phyloP scores from a whole-genome alignment of 805 yeast genomes.

The Grigorovia jiainica region DNA sequence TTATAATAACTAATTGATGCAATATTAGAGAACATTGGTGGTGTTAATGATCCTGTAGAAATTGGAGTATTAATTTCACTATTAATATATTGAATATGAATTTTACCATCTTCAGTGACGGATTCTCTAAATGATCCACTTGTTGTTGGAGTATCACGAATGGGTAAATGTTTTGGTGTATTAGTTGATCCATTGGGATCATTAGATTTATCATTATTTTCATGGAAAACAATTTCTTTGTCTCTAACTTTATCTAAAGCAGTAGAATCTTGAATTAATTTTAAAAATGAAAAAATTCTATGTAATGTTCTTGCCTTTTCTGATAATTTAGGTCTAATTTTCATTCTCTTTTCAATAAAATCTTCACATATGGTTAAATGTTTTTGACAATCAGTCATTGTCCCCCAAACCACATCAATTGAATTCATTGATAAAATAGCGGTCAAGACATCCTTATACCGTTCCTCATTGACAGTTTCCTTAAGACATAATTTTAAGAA shows the following conservation, averaged over 20 bases:
- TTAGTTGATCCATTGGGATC: conserved; percentile 21
- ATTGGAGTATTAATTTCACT: neutral
- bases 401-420: conserved; percentile 84
- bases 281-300: conserved; percentile 65
- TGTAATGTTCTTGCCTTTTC: conserved; percentile 72
- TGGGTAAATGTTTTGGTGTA: neutral
- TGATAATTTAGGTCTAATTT: conserved; percentile 52
- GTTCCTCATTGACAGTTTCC: conserved; percentile 45
- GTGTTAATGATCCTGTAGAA: conserved; percentile 1
- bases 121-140: conserved; percentile 21
- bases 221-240: conserved; percentile 7
- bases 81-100: conserved; percentile 35
- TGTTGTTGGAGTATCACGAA: conserved; percentile 1
- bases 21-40: conserved; percentile 36
- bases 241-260: conserved; percentile 23
- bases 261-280: conserved; percentile 70
- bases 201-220: conserved; percentile 32
- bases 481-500: conserved; percentile 53
- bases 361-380: conserved; percentile 70
- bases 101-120: conserved; percentile 39
- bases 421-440: conserved; percentile 82
- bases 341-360: conserved; percentile 61
- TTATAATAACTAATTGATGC: conserved; percentile 30
- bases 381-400: conserved; percentile 74
- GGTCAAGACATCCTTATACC: conserved; percentile 74